Percentiles rank a stretch among this genome's conserved stretches.
These are phyloP conservation scores for Macrocybe gigantea DNA, from an alignment of 768 basidiomycete species.

Conservation along the genomic window DNA sequence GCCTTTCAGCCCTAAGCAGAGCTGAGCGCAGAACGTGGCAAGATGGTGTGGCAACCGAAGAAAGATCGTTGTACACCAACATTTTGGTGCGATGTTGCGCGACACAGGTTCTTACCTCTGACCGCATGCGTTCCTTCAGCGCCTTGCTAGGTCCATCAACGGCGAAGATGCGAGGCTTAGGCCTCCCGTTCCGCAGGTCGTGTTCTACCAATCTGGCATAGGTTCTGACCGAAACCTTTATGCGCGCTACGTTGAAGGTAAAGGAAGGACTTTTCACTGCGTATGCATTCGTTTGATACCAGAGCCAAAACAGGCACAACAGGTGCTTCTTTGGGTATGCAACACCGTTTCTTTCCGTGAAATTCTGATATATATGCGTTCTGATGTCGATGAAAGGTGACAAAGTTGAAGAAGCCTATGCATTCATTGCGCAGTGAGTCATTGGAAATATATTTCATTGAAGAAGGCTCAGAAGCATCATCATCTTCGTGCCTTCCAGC, in stretches of 20 bases:
- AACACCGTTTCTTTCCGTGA: neutral
- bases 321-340: constrained; percentile 55
- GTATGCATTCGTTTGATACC: neutral
- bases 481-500: constrained; percentile 23
- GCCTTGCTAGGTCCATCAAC: constrained; percentile 46
- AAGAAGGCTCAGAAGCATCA: too few relatives aligned
- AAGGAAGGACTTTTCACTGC: neutral
- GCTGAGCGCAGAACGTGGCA: constrained; percentile 56
- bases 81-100: constrained; percentile 35
- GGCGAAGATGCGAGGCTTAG: constrained; percentile 38
- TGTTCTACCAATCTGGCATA: constrained; percentile 61
- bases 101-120: neutral
- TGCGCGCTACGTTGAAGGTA: constrained; percentile 57
- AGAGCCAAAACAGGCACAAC: constrained; percentile 43
- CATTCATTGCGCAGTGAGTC: constrained; percentile 74
- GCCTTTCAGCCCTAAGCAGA: neutral
- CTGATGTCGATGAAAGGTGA: constrained; percentile 33
- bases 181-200: constrained; percentile 49
- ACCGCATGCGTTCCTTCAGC: constrained; percentile 24
- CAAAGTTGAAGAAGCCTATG: constrained; percentile 75
- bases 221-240: constrained; percentile 52
- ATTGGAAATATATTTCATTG: neutral
- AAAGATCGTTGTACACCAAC: constrained; percentile 49
- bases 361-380: neutral
- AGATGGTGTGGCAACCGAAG: constrained; percentile 44